Conservation (phyloP, 345 rosid species). For the Litchi chinensis region DNA sequence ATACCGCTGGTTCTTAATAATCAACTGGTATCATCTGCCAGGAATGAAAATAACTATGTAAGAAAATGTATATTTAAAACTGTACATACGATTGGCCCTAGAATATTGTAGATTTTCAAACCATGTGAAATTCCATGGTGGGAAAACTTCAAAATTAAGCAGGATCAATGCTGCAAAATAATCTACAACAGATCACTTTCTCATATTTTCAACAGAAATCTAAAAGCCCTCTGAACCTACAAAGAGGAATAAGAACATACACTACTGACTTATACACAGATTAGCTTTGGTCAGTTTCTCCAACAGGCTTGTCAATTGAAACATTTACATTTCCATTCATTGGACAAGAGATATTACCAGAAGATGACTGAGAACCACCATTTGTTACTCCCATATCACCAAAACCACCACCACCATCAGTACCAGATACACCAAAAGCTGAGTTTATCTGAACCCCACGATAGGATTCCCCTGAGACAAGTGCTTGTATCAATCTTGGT, state of each 20-base stretch:
- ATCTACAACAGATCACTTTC: not conserved
- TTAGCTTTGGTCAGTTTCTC: slow-evolving; percentile 12
- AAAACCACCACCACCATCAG: slow-evolving; percentile 41
- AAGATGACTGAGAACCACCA: slow-evolving; percentile 53
- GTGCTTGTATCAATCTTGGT: slow-evolving; percentile 79
- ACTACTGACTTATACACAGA: not conserved
- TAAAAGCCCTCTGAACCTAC: not conserved
- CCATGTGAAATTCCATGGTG: not conserved
- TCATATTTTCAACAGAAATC: not conserved
- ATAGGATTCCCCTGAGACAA: slow-evolving; percentile 78
- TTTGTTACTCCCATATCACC: slow-evolving; percentile 46
- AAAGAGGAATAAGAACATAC: not conserved
- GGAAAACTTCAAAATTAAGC: not conserved
- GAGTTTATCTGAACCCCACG: slow-evolving; percentile 49
- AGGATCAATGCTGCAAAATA: not conserved
- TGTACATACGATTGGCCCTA: not conserved
- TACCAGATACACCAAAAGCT: slow-evolving; percentile 21
- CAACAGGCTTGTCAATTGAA: slow-evolving; percentile 1
- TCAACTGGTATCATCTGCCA: not conserved
- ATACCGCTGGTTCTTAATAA: not conserved
- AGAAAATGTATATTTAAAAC: not conserved
- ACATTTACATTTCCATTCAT: slow-evolving; percentile 24
- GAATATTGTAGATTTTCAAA: not conserved
- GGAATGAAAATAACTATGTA: not conserved
- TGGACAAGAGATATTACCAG: slow-evolving; percentile 41